Evolutionary conservation across 2,329 filamentous ascomycete genomes (phyloP), one percentile per base, ranked within the genome.

Genomic region (Cyclaneusma minus): DNA sequence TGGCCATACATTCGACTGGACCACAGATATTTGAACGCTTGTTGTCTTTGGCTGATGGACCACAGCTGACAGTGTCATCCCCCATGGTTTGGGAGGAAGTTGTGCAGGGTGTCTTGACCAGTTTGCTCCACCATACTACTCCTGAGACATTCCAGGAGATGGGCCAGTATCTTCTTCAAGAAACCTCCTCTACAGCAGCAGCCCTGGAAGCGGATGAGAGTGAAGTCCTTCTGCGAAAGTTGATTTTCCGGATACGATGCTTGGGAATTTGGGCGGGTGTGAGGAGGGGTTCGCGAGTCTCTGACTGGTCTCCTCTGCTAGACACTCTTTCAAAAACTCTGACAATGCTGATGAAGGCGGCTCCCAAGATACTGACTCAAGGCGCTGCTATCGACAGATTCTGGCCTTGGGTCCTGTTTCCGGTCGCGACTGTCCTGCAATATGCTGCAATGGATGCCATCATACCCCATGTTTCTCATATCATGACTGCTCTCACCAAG

Each of bases 91-190:
- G 71, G 68, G 64, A 56, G 4, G 64, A 78, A 27, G 64, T 92
- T 13, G 60, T 81, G 18, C 70, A 67, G 36, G 87, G 87, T 14
- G 67, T 87, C 14, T 49, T 94, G 19, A 80, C 79, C 5, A 85
- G 79, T 40, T 56, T 83, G 16, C 72, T 93, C 26, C 89, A 98
- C 47, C 77, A 91, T 45, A 77, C 80, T 2, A 79, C 68, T 27
- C 50, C 63, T 2, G 74, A 81, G 16, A 82, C 76, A 0, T 87
- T 94, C 45, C 56, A 59, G 25, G 67, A 76, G 3, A 47, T 70
- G 18, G 60, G 69, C 13, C 57, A 61, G 25, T 46, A 55, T 15
- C 7, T 24, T 24, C 18, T 20, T 7, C 47, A 51, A 23, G 26
- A 36, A 5, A 35, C 40, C 3, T n/a, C n/a, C n/a, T n/a, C n/a